Conservation (phyloP, 1,284 basidiomycete genomes). For the Naganishia cerealis region DNA sequence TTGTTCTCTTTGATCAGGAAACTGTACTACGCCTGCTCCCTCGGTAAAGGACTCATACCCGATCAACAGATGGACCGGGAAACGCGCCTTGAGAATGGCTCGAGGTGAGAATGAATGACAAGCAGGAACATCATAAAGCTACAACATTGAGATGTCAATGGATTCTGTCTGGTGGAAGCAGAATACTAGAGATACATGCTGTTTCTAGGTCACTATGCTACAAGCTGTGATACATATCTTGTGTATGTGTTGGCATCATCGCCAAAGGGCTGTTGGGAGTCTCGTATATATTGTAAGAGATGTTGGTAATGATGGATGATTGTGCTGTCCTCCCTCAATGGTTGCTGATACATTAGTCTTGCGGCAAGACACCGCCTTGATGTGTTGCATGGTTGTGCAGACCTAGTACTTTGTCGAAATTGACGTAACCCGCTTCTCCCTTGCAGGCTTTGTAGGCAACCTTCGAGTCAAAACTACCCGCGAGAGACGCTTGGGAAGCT, state of each 20-base stretch:
- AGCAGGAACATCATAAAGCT: not conserved
- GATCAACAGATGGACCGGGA: no score
- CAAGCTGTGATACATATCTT: not conserved
- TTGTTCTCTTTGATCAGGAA: no score
- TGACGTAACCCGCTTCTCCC: slow-evolving; percentile 23
- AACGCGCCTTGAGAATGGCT: no score
- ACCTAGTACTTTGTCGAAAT: slow-evolving; percentile 31
- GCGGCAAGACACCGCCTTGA: not conserved
- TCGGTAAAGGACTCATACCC: no score
- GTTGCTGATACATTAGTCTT: not conserved
- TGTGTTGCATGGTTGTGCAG: slow-evolving; percentile 14
- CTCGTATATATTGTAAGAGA: not conserved
- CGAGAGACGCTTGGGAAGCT: slow-evolving; percentile 9
- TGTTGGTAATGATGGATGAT: not conserved
- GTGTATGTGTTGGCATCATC: not conserved
- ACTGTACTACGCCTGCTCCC: no score
- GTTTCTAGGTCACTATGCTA: not conserved
- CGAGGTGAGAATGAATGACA: no score
- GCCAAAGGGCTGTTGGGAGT: not conserved
- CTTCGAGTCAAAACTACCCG: slow-evolving; percentile 29
- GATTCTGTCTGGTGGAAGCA: not conserved
- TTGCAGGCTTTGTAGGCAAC: slow-evolving; percentile 25
- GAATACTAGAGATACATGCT: not conserved
- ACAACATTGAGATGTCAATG: not conserved
- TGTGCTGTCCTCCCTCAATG: not conserved